phyloP scores from a whole-genome alignment of 2,329 filamentous ascomycete species.

The Lecanosticta acicola region DNA sequence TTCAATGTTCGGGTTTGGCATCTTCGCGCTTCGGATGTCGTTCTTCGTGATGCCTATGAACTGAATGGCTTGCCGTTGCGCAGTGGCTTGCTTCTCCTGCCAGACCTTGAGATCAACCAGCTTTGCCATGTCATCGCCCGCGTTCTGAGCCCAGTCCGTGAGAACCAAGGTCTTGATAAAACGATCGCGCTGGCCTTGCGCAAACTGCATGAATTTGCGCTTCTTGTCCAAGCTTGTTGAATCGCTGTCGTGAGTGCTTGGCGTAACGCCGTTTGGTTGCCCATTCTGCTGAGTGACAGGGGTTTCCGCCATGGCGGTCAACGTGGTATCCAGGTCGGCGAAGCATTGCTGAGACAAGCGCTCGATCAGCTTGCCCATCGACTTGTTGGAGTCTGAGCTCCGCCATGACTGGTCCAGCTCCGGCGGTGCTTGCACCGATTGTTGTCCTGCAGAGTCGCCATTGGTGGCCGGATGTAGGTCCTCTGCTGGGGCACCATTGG shows the following conservation, averaged over 20 bases:
- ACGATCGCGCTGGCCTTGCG: slow-evolving; percentile 71
- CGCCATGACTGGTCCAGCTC: slow-evolving; percentile 52
- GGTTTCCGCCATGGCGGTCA: slow-evolving; percentile 63
- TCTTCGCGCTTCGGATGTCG: slow-evolving; percentile 63
- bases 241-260: slow-evolving; percentile 48
- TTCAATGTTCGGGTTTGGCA: slow-evolving; percentile 84
- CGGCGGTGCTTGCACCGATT: slow-evolving; percentile 35
- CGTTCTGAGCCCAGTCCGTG: slow-evolving; percentile 79
- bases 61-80: slow-evolving; percentile 20
- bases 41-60: slow-evolving; percentile 57
- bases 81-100: slow-evolving; percentile 47
- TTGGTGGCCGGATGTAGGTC: slow-evolving; percentile 12
- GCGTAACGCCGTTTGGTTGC: slow-evolving; percentile 36
- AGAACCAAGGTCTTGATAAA: slow-evolving; percentile 93
- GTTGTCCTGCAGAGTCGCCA: slow-evolving; percentile 11
- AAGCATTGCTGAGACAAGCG: slow-evolving; percentile 79
- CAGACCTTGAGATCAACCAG: slow-evolving; percentile 82
- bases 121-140: slow-evolving; percentile 66
- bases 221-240: slow-evolving; percentile 71
- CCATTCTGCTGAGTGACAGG: slow-evolving; percentile 47
- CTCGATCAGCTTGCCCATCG: slow-evolving; percentile 67
- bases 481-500: slow-evolving; percentile 13
- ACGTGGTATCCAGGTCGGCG: slow-evolving; percentile 65
- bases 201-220: slow-evolving; percentile 65
- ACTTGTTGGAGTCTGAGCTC: slow-evolving; percentile 69